Evolutionary conservation across 768 basidiomycete species (phyloP), one percentile per base, ranked within the genome.

Genomic region (Mycena polygramma): DNA sequence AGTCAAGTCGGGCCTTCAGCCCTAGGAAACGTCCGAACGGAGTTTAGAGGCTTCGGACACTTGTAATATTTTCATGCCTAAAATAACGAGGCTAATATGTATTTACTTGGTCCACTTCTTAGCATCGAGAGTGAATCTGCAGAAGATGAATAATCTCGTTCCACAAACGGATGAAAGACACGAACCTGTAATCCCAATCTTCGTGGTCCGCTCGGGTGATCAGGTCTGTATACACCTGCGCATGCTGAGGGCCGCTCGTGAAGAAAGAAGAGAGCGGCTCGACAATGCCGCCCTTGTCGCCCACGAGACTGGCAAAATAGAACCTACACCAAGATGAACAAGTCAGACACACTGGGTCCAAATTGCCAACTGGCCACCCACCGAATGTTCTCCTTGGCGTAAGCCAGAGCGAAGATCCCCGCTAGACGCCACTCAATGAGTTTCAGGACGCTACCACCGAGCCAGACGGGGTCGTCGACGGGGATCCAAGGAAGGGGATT

Each of bases 241-340:
- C 71, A 46, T 75, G 74, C 24, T 58, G 61, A 14, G 71, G 65
- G 13, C 74, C 74, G 53, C 72, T 71, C 17, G 46, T 70, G n/a
- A 35, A 46, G 26, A 73, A 75, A 15, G 68, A 52, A 11, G 64
- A 51, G 4, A 46, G 24, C 0, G 74, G 61, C 0, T 54, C 35
- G 10, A 55, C 17, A 0, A 53, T 53, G 30, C 71, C 74, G 7
- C 69, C 72, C 4, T 11, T 41, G 22, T 19, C 24, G 20, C 48
- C 48, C 15, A 66, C 64, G 17, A 66, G 36, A 13, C 46, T 66
- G 10, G 48, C 64, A 15, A 39, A 66, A 26, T 66, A 66, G 26
- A 66, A 66, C 13, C 64, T 66, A 45, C 1, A 39, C 13, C 22
- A 7, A 35, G 9, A 55, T 5, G n/a, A 64, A 30, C 30, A 30